Conservation (phyloP, 805 yeast genomes). For the Candida insectalens region DNA sequence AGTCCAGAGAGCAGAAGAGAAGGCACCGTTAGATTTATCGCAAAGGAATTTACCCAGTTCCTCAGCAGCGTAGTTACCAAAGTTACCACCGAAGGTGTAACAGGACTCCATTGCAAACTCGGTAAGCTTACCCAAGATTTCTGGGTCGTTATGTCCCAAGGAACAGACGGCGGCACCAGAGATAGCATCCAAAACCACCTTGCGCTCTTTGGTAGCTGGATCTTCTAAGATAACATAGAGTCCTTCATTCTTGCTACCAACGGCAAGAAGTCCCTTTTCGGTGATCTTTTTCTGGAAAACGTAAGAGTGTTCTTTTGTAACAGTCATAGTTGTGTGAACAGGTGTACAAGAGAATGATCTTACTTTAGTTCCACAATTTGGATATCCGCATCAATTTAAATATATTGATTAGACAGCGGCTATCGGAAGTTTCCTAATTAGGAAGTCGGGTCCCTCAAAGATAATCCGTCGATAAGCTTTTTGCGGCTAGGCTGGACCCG, state of each 20-base stretch:
- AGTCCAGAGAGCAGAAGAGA: constrained; percentile 34
- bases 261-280: constrained; percentile 27
- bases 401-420: too few species aligned
- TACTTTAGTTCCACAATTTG: too few species aligned
- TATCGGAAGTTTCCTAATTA: too few species aligned
- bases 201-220: constrained; percentile 26
- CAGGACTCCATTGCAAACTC: constrained; percentile 23
- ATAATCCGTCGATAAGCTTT: too few species aligned
- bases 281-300: constrained; percentile 34
- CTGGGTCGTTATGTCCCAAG: constrained; percentile 32
- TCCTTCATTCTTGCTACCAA: constrained; percentile 35
- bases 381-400: too few species aligned
- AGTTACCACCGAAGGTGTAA: constrained; percentile 24
- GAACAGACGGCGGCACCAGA: constrained; percentile 45
- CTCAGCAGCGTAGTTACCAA: constrained; percentile 31
- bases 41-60: constrained; percentile 33
- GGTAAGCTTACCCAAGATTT: constrained; percentile 26
- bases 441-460: too few species aligned
- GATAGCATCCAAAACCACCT: constrained; percentile 28
- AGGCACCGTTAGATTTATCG: constrained; percentile 27
- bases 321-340: constrained; percentile 11
- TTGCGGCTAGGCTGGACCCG: too few species aligned
- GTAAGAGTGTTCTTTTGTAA: constrained; percentile 20
- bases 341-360: too few species aligned
- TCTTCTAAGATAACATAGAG: constrained; percentile 30